phyloP scores from a whole-genome alignment of 164 flowering plant species.

The Aristolochia fimbriata region DNA sequence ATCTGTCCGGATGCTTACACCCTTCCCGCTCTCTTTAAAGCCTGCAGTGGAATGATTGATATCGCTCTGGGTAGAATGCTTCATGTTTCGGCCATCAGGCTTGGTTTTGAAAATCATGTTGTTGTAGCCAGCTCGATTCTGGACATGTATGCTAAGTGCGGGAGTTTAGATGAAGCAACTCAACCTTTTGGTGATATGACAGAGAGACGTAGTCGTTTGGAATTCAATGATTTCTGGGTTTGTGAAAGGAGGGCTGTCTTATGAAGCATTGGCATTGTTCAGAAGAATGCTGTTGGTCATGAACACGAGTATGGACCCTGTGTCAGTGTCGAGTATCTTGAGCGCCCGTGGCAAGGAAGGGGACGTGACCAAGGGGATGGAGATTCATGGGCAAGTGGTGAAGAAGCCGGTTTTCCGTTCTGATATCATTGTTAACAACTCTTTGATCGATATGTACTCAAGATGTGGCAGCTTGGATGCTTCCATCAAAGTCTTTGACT shows the following conservation, averaged over 20 bases:
- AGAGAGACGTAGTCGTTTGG: constrained; percentile 37
- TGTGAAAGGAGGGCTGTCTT: constrained; percentile 27
- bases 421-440: constrained; percentile 37
- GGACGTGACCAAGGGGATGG: constrained; percentile 42
- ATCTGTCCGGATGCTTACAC: constrained; percentile 42
- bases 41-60: constrained; percentile 15
- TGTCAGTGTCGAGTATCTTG: constrained; percentile 36
- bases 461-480: constrained; percentile 28
- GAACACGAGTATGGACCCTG: constrained; percentile 29
- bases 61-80: constrained; percentile 12
- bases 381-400: constrained; percentile 34
- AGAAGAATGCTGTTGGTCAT: constrained; percentile 28
- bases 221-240: constrained; percentile 42
- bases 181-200: constrained; percentile 24
- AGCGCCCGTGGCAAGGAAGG: constrained; percentile 41
- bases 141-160: constrained; percentile 39
- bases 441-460: constrained; percentile 66
- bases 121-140: constrained; percentile 32
- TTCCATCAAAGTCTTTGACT: constrained; percentile 18
- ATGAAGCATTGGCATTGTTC: constrained; percentile 31
- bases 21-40: constrained; percentile 34
- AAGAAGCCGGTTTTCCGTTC: constrained; percentile 17
- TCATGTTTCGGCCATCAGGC: constrained; percentile 31
- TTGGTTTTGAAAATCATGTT: constrained; percentile 35
- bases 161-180: constrained; percentile 22